Evolutionary conservation across 179 eudicot species (phyloP).

Genomic region (Spergularia azorica): DNA sequence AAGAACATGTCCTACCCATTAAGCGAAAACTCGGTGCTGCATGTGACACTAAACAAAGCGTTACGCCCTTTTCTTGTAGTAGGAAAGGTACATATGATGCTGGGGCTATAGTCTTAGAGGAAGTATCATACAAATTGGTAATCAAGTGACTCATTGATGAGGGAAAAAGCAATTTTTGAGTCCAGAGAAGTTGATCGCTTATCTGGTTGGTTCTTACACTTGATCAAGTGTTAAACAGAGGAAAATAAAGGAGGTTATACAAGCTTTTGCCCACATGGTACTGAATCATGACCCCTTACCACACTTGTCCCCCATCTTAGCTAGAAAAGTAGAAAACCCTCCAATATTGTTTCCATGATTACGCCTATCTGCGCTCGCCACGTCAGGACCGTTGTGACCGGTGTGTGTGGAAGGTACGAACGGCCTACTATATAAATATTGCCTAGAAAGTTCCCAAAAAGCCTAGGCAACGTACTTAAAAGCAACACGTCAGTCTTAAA

Average conservation of each 20-base stretch:
- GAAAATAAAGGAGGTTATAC: neutral
- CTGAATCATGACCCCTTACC: conserved; percentile 38
- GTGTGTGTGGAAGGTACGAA: no score
- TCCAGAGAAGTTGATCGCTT: conserved; percentile 13
- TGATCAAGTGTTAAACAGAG: conserved; percentile 4
- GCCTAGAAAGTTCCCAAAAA: no score
- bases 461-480: no score
- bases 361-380: conserved; percentile 18
- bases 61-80: neutral
- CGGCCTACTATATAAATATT: no score
- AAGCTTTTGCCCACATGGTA: conserved; percentile 37
- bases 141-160: neutral
- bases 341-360: neutral
- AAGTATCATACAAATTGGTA: conserved; percentile 6
- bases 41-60: conserved; percentile 13
- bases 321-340: neutral
- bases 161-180: conserved; percentile 7
- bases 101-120: neutral
- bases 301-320: conserved; percentile 26
- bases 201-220: conserved; percentile 18
- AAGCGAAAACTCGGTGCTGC: conserved; percentile 12
- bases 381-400: neutral
- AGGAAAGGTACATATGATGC: neutral
- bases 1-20: neutral
- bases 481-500: no score